A percentile compares a stretch with the other conserved stretches of the same genome.
Conservation (phyloP, 2,329 filamentous ascomycete species). For the Ophiostoma triangulosporum region DNA sequence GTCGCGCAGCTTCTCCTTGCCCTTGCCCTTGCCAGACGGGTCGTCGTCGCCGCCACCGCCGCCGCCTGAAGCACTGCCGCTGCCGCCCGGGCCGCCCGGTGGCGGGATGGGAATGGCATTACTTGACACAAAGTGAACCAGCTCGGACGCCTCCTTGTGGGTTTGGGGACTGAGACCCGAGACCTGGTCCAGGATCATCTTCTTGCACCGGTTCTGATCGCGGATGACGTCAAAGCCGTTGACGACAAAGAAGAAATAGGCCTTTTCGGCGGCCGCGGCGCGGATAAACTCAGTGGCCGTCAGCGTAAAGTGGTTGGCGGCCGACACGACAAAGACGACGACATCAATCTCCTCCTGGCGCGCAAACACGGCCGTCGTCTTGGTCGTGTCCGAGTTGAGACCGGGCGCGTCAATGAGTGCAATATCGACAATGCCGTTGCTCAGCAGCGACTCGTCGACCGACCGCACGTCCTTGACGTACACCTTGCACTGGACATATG, state of each 20-base stretch:
- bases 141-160: conserved; percentile 78
- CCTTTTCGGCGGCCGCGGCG: conserved; percentile 90
- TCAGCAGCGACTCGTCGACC: conserved; percentile 85
- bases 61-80: conserved; percentile 39
- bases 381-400: conserved; percentile 87
- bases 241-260: conserved; percentile 97
- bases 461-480: conserved; percentile 83
- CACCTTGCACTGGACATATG: conserved; percentile 90
- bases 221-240: conserved; percentile 92
- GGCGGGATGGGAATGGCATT: conserved; percentile 74
- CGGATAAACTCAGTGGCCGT: conserved; percentile 97
- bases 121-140: conserved; percentile 96
- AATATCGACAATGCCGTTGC: conserved; percentile 97
- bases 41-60: conserved; percentile 44
- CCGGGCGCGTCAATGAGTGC: conserved; percentile 93
- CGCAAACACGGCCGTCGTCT: conserved; percentile 94
- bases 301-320: conserved; percentile 93
- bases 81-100: conserved; percentile 40
- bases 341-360: conserved; percentile 98
- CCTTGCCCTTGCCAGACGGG: conserved; percentile 68
- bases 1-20: conserved; percentile 74
- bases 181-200: conserved; percentile 87
- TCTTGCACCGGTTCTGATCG: conserved; percentile 81
- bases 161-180: conserved; percentile 78
- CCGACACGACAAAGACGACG: conserved; percentile 94